These are phyloP conservation scores for Xylaria sp. DNA, from an alignment of 2,329 filamentous ascomycete species.

Conservation along the genomic window DNA sequence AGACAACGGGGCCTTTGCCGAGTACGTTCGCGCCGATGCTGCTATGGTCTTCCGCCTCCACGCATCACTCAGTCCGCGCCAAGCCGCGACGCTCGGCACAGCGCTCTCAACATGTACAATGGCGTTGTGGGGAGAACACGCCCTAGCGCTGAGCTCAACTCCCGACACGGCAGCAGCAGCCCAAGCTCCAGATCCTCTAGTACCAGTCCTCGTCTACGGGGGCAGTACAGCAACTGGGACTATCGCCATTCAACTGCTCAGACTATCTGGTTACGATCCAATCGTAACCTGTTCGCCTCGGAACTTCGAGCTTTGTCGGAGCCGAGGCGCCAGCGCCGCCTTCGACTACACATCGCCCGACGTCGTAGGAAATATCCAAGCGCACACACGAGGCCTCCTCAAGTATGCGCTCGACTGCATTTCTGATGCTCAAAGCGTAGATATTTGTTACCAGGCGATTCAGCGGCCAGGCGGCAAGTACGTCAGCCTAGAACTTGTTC, in stretches of 20 bases:
- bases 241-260: slow-evolving; percentile 17
- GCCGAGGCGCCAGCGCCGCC: neutral
- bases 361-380: neutral
- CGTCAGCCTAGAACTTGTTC: too few relatives aligned
- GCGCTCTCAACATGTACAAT: slow-evolving; percentile 7
- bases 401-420: neutral
- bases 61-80: neutral
- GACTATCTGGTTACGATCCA: slow-evolving; percentile 7
- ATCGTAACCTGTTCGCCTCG: slow-evolving; percentile 18
- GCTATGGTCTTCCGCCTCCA: slow-evolving; percentile 8
- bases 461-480: too few relatives aligned
- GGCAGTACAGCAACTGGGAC: slow-evolving; percentile 24
- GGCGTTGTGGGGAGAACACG: slow-evolving; percentile 1
- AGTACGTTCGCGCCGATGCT: slow-evolving; percentile 18
- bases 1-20: slow-evolving; percentile 19
- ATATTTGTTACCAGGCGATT: neutral
- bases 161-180: neutral
- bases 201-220: slow-evolving; percentile 24
- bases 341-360: slow-evolving; percentile 6
- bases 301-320: neutral
- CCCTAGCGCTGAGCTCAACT: neutral
- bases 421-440: neutral
- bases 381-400: neutral
- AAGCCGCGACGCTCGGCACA: slow-evolving; percentile 18
- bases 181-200: too few relatives aligned